Evolutionary conservation across 1,139 yeast genomes (phyloP), one percentile per base, ranked within the genome.

Genomic region (Spathaspora sp.): DNA sequence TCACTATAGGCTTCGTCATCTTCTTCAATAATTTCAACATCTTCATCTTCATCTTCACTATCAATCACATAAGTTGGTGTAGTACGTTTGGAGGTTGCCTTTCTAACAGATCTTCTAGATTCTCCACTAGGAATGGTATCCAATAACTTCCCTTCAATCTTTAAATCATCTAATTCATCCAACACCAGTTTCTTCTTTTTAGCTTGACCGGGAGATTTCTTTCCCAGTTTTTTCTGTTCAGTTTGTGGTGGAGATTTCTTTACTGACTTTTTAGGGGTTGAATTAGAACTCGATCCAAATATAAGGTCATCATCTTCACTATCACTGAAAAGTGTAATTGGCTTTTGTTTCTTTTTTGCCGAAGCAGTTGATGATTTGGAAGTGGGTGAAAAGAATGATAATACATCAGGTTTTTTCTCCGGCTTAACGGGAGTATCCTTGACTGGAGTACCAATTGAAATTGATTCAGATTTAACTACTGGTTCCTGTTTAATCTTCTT

Each of bases 151-250:
- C 44, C 49, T 24, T 48, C 47, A 29, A 50, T 44, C 34, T 43
- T 44, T 40, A 56, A 51, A 38, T 55, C 56, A n/a, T 54, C 56
- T 24, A 54, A 46, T 34, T 55, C 58, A 36, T 53, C 56, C 40
- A 45, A 41, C 11, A 53, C 38, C 7, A 47, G 41, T 8, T 41
- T 37, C 36, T 51, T 49, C 37, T 50, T 48, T 6, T 44, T 26
- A 13, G 46, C 4, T 17, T 42, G 17, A 38, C 39, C 7, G 44
- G 27, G 37, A 17, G 48, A 42, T 17, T 38, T 43, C 24, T 34
- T 29, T 33, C 38, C 37, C 15, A 27, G 33, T 33, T 38, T 44
- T 8, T 20, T 20, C 23, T 41, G 5, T 27, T 39, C 40, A 7
- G 43, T 6, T 7, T 27, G 9, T 5, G 37, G 7, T 10, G 38